phyloP scores from a whole-genome alignment of 805 yeast genomes.

The Ogataea salicorniae region DNA sequence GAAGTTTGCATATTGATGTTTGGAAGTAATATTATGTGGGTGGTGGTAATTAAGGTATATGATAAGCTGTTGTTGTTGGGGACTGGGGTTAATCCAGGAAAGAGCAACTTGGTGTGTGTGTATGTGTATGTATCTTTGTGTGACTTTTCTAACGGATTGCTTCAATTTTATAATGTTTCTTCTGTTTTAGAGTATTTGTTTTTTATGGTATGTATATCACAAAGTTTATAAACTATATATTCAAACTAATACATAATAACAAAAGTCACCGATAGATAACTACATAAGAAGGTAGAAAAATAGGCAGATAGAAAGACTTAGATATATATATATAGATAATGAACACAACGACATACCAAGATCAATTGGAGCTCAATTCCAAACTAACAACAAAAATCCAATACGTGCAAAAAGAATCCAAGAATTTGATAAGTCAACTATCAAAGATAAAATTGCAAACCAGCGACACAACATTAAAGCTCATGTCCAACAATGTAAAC shows the following conservation, averaged over 20 bases:
- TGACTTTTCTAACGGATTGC: too few relatives aligned
- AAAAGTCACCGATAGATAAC: neutral
- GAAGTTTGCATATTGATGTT: too few relatives aligned
- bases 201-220: too few relatives aligned
- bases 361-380: constrained; percentile 22
- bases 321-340: neutral
- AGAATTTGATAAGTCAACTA: constrained; percentile 21
- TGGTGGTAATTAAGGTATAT: neutral
- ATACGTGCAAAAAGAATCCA: constrained; percentile 23
- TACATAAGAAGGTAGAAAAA: too few relatives aligned
- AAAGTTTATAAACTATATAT: neutral
- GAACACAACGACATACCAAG: constrained; percentile 11
- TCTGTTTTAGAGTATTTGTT: too few relatives aligned
- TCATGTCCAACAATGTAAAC: constrained; percentile 23
- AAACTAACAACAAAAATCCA: constrained; percentile 18
- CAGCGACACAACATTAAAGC: constrained; percentile 23
- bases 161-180: too few relatives aligned
- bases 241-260: neutral
- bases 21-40: too few relatives aligned
- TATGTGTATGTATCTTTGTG: too few relatives aligned
- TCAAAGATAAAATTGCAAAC: constrained; percentile 24
- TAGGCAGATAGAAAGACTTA: too few relatives aligned
- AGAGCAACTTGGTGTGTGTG: too few relatives aligned
- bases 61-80: too few relatives aligned
- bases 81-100: too few relatives aligned